Percentiles rank a stretch among this genome's conserved stretches.
phyloP scores from a whole-genome alignment of 352 stramenopile genomes.

The Phytopythium boreale region DNA sequence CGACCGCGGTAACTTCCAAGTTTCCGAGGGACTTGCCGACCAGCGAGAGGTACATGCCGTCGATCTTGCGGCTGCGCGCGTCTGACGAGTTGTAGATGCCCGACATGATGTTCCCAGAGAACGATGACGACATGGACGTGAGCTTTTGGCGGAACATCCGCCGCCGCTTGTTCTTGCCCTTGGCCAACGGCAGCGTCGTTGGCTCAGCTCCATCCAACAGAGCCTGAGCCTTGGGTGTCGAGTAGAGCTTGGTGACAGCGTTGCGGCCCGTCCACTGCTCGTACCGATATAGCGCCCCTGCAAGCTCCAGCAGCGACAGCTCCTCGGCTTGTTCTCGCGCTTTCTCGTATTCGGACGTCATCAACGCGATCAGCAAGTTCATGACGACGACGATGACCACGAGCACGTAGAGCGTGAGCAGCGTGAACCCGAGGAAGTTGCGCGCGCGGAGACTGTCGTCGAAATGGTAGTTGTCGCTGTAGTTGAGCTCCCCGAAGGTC shows the following conservation, averaged over 20 bases:
- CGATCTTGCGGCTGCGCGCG: constrained; percentile 19
- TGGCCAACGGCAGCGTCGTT: constrained; percentile 8
- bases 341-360: constrained; percentile 62
- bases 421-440: constrained; percentile 40
- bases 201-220: constrained; percentile 27
- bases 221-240: constrained; percentile 23
- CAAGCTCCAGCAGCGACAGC: constrained; percentile 40
- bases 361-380: constrained; percentile 51
- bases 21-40: constrained; percentile 12
- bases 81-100: constrained; percentile 2
- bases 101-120: constrained; percentile 9
- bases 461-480: constrained; percentile 48
- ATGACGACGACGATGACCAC: constrained; percentile 55
- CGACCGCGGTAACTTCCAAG: constrained; percentile 17
- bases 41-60: constrained; percentile 19
- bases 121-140: constrained; percentile 25
- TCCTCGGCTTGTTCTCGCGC: constrained; percentile 53
- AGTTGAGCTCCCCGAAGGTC: constrained; percentile 57
- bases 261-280: constrained; percentile 44
- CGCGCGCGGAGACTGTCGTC: constrained; percentile 28
- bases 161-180: constrained; percentile 8
- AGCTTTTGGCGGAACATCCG: constrained; percentile 20
- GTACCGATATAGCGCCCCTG: constrained; percentile 45
- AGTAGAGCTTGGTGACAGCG: constrained; percentile 36
- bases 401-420: constrained; percentile 49